Base-by-base conservation (phyloP, 148 eudicot species). In the Nepenthes gracilis region DNA sequence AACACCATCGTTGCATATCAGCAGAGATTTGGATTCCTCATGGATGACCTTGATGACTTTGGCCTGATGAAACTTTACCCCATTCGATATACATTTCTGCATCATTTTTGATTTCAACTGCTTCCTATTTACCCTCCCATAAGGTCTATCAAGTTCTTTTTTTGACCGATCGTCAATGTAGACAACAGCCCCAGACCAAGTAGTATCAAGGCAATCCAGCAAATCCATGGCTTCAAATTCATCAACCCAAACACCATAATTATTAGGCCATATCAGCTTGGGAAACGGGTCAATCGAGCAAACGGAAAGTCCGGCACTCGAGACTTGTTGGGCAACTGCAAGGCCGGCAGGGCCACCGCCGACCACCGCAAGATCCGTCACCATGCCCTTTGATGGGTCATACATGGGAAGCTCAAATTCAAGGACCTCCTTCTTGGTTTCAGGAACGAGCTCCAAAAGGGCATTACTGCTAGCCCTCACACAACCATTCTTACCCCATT, bases 301-400 rank as follows among this genome's bases (percentile, higher is more conserved):
- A 71, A 94, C 99, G 0, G 97, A 84, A 12, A 89, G 83, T 33
- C 99, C 99, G 0, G 99, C 87, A 56, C 79, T 87, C 0, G 99
- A 89, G 50, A 94, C 99, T 67, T 84, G 97, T 65, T 94, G 97
- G 0, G 99, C 97, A 33, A 94, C 97, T 2, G 96, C 95, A 36
- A 94, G 95, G 48, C 99, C 95, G 1, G 99, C 96, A 43, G 99
- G 99, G 3, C 99, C 99, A 36, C 96, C 99, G 33, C 99, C 99
- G 2, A 93, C 99, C 36, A 93, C 85, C 32, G 86, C 99, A 32
- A 89, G 74, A 67, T 94, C 97, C 36, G 89, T 77, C 35, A 81
- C 81, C 58, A 66, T 57, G 35, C 78, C 81, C 73, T 86, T 89
- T n/a, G 97, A 82, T 35, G 92, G 72, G 70, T 94, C 97, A 77